These are phyloP conservation scores for Neurospora tetraspora DNA, from an alignment of 495 filamentous ascomycete genomes.

Conservation along the genomic window DNA sequence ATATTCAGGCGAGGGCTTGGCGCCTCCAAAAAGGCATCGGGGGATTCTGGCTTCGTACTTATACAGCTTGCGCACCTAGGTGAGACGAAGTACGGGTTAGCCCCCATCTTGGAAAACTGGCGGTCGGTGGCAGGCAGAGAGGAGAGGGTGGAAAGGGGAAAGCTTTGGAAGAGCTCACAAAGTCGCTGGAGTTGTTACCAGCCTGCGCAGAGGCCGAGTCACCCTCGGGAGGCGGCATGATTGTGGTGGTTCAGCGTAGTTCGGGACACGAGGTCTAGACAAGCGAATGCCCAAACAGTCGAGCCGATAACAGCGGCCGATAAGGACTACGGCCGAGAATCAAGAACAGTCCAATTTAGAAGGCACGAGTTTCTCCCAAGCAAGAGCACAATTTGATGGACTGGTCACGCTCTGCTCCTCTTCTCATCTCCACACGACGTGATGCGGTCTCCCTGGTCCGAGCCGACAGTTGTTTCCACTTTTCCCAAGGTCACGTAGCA, in stretches of 20 bases:
- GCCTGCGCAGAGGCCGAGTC: conserved; percentile 29
- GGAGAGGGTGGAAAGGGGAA: neutral
- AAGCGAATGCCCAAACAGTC: neutral
- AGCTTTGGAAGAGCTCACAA: conserved; percentile 27
- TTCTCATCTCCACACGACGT: conserved; percentile 1
- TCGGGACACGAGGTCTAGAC: neutral
- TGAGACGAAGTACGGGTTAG: conserved; percentile 9
- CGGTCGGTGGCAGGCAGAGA: neutral
- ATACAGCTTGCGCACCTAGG: conserved; percentile 93
- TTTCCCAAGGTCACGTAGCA: neutral
- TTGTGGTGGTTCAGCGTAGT: conserved; percentile 7
- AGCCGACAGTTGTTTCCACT: neutral
- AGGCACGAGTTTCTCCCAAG: neutral
- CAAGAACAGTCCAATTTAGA: neutral
- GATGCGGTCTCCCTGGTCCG: neutral
- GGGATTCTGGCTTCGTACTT: conserved; percentile 53
- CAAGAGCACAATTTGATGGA: conserved; percentile 1
- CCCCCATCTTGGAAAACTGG: conserved; percentile 3
- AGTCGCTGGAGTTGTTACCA: conserved; percentile 41
- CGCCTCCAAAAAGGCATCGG: neutral
- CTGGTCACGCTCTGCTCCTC: neutral
- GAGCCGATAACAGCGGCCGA: neutral
- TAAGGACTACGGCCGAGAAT: neutral
- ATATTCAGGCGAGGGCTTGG: conserved; percentile 1
- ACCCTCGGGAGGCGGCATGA: conserved; percentile 34